Evolutionary conservation across 2,329 filamentous ascomycete genomes (phyloP).

Genomic region (Botrytis hyacinthi): DNA sequence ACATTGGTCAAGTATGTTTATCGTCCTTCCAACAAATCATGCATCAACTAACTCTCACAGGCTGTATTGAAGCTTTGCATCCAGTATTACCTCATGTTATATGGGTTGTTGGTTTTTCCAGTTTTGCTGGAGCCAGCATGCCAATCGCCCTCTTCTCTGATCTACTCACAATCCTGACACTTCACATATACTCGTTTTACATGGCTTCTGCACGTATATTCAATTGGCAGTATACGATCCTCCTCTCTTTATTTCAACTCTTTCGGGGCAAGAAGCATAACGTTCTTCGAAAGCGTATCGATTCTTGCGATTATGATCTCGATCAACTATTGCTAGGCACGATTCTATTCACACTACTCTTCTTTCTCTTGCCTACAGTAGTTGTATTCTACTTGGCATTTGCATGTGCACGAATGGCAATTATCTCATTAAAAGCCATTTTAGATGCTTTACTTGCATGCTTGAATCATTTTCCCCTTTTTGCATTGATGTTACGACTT

Average conservation of each 20-base stretch:
- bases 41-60: conserved; percentile 41
- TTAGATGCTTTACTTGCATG: conserved; percentile 91
- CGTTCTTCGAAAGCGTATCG: conserved; percentile 92
- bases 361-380: conserved; percentile 92
- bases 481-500: conserved; percentile 91
- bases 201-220: conserved; percentile 95
- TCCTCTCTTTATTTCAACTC: conserved; percentile 95
- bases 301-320: conserved; percentile 97
- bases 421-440: conserved; percentile 86
- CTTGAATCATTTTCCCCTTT: conserved; percentile 95
- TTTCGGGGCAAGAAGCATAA: conserved; percentile 99
- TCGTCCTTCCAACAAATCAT: neutral
- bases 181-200: conserved; percentile 98
- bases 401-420: conserved; percentile 88
- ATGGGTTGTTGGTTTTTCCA: conserved; percentile 89
- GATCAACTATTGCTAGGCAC: conserved; percentile 95
- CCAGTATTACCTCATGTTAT: conserved; percentile 83
- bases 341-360: conserved; percentile 91
- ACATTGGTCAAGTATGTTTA: conserved; percentile 79
- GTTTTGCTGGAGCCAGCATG: conserved; percentile 95
- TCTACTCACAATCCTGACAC: conserved; percentile 81
- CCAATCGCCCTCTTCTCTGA: conserved; percentile 95
- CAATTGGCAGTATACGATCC: conserved; percentile 96
- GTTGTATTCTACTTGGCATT: conserved; percentile 97
- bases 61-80: conserved; percentile 72